A percentile compares a stretch with the other conserved stretches of the same genome.
Conservation (phyloP, 2,329 filamentous ascomycete genomes). For the Penicillium griseofulvum region DNA sequence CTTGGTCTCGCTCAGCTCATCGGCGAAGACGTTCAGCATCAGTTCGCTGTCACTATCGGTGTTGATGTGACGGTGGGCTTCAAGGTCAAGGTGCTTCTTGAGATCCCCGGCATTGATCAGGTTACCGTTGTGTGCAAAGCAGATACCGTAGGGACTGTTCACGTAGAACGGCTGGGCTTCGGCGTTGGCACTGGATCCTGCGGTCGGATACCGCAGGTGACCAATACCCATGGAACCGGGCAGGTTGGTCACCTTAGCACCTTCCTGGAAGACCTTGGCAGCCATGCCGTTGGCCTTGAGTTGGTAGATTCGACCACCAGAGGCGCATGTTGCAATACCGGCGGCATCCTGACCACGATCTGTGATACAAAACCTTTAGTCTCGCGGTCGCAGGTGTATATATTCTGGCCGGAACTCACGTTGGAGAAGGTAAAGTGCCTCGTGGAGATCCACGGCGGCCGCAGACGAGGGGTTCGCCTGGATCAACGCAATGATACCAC, state of each 20-base stretch:
- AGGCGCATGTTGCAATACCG: constrained; percentile 73
- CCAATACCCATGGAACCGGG: constrained; percentile 84
- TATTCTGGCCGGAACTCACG: constrained; percentile 34
- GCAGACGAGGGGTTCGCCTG: constrained; percentile 55
- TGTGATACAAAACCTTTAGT: constrained; percentile 14
- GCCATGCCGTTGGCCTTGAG: constrained; percentile 90
- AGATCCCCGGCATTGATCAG: constrained; percentile 75
- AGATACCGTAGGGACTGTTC: constrained; percentile 80
- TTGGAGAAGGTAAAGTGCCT: constrained; percentile 69
- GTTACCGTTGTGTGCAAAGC: constrained; percentile 82
- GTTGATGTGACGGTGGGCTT: constrained; percentile 83
- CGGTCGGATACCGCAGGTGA: constrained; percentile 86
- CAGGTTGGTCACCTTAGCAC: constrained; percentile 68
- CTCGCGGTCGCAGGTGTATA: constrained; percentile 21
- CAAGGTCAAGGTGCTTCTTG: constrained; percentile 68
- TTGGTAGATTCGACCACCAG: constrained; percentile 77
- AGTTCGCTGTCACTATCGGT: constrained; percentile 85
- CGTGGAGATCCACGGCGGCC: constrained; percentile 64
- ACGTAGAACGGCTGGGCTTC: constrained; percentile 94
- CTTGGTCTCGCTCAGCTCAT: constrained; percentile 74
- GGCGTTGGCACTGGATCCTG: constrained; percentile 76
- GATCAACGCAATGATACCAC: constrained; percentile 61
- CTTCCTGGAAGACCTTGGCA: constrained; percentile 79
- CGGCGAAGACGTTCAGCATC: constrained; percentile 84
- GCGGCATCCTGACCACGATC: constrained; percentile 83